Evolutionary conservation across 2,329 filamentous ascomycete species (phyloP).

Genomic region (Myotisia sp.): DNA sequence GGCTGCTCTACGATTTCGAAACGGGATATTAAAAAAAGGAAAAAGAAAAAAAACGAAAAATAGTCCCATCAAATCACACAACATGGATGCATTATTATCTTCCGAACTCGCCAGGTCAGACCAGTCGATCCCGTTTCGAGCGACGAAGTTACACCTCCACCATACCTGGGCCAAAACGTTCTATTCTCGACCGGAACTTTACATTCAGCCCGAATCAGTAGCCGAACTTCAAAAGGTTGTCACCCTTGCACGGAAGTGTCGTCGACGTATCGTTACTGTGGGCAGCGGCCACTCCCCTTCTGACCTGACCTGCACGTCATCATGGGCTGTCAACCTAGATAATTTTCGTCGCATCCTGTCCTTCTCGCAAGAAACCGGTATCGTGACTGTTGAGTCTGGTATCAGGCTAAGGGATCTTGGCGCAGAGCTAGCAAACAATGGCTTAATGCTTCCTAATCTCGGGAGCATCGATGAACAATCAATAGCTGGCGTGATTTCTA

Average conservation of each 20-base stretch:
- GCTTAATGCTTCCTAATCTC: conserved; percentile 76
- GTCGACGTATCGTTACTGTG: conserved; percentile 69
- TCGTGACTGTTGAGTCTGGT: conserved; percentile 71
- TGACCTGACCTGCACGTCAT: conserved; percentile 79
- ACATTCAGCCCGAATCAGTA: conserved; percentile 67
- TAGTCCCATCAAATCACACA: conserved; percentile 3
- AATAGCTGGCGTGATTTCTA: conserved; percentile 80
- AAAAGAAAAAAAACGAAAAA: conserved; percentile 1
- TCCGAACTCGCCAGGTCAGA: conserved; percentile 45
- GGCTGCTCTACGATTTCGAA: too few relatives aligned
- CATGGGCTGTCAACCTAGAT: conserved; percentile 91
- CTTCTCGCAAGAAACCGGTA: conserved; percentile 49
- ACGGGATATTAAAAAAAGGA: not conserved
- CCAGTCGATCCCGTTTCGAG: conserved; percentile 59
- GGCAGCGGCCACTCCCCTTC: conserved; percentile 87
- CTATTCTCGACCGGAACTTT: conserved; percentile 76
- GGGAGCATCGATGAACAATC: conserved; percentile 94
- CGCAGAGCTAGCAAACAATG: conserved; percentile 55
- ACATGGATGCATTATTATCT: conserved; percentile 14
- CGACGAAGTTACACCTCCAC: conserved; percentile 57
- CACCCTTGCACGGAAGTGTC: conserved; percentile 63
- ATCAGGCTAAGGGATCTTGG: conserved; percentile 68
- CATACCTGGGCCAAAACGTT: conserved; percentile 93
- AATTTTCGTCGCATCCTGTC: conserved; percentile 58
- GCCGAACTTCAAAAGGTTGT: conserved; percentile 73